Conservation (phyloP, 345 rosid species). For the Citrus hindsii region DNA sequence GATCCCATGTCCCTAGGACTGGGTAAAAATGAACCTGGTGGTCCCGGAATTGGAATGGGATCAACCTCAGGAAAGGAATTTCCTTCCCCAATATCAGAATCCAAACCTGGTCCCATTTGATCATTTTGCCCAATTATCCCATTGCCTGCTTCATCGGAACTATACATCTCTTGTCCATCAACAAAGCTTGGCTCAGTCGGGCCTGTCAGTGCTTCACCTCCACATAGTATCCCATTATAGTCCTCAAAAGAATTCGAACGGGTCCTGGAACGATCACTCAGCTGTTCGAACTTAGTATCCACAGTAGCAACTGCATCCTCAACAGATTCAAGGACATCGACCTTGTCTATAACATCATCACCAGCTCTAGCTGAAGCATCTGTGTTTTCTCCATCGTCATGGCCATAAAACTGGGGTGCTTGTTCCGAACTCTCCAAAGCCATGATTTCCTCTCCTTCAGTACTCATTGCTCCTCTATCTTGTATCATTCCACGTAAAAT, state of each 20-base stretch:
- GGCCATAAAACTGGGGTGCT: slow-evolving; percentile 14
- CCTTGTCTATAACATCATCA: slow-evolving; percentile 14
- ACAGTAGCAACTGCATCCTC: slow-evolving; percentile 20
- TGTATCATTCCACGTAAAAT: slow-evolving; percentile 8
- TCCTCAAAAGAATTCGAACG: slow-evolving; percentile 42
- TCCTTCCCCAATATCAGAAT: slow-evolving; percentile 42
- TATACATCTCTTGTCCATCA: slow-evolving; percentile 45
- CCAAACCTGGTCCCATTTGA: slow-evolving; percentile 35
- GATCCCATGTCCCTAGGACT: slow-evolving; percentile 89
- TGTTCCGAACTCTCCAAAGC: slow-evolving; percentile 27
- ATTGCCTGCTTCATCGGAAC: slow-evolving; percentile 45
- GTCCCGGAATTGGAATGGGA: slow-evolving; percentile 95
- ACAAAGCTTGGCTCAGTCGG: slow-evolving; percentile 31
- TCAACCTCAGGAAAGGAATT: slow-evolving; percentile 76
- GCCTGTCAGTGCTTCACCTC: slow-evolving; percentile 25
- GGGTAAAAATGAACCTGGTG: slow-evolving; percentile 94
- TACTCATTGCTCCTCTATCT: slow-evolving; percentile 22
- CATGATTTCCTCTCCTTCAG: slow-evolving; percentile 27
- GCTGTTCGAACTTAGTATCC: slow-evolving; percentile 28
- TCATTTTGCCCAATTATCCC: slow-evolving; percentile 30
- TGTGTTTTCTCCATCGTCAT: slow-evolving; percentile 12
- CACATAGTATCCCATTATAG: slow-evolving; percentile 32
- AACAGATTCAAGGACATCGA: slow-evolving; percentile 30
- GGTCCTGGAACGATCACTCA: slow-evolving; percentile 23
- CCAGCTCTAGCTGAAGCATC: slow-evolving; percentile 30